These are phyloP conservation scores for Albifimbria verrucaria DNA, from an alignment of 2,329 filamentous ascomycete genomes.

Conservation along the genomic window DNA sequence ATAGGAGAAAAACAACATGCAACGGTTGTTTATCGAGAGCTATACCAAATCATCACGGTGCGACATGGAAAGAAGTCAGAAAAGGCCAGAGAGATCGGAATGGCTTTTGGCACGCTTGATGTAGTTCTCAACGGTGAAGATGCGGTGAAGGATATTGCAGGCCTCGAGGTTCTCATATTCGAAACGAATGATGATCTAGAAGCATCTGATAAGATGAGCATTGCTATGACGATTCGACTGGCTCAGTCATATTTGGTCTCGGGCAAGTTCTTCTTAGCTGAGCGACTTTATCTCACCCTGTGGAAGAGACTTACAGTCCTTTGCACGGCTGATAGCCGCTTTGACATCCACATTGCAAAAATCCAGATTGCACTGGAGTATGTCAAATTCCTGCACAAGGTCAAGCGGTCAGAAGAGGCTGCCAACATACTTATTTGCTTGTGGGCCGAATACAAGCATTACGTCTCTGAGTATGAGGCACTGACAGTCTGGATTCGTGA, in stretches of 20 bases:
- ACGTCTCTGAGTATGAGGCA: constrained; percentile 25
- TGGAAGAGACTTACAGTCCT: constrained; percentile 35
- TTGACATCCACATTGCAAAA: constrained; percentile 32
- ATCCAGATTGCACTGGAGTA: constrained; percentile 36
- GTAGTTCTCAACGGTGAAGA: constrained; percentile 27
- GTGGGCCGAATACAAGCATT: constrained; percentile 37
- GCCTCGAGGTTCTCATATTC: constrained; percentile 31
- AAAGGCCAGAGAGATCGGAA: constrained; percentile 23
- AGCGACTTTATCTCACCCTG: constrained; percentile 35
- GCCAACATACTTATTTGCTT: constrained; percentile 35
- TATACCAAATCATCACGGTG: constrained; percentile 28
- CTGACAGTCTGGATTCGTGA: constrained; percentile 33
- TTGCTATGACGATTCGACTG: constrained; percentile 31
- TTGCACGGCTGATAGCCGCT: constrained; percentile 22
- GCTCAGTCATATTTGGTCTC: constrained; percentile 30
- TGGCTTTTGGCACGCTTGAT: constrained; percentile 29
- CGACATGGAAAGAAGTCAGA: constrained; percentile 28
- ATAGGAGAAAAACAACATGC: constrained; percentile 31
- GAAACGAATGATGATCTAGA: constrained; percentile 31
- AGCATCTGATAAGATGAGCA: constrained; percentile 25
- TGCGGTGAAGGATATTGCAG: constrained; percentile 19
- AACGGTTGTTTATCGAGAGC: constrained; percentile 27
- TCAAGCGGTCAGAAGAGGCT: constrained; percentile 31
- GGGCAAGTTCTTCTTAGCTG: constrained; percentile 28
- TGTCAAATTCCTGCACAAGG: constrained; percentile 26